A percentile compares a stretch with the other conserved stretches of the same genome.
Evolutionary conservation across 108 stramenopile genomes (phyloP).

Genomic region (Fistulifera solaris): DNA sequence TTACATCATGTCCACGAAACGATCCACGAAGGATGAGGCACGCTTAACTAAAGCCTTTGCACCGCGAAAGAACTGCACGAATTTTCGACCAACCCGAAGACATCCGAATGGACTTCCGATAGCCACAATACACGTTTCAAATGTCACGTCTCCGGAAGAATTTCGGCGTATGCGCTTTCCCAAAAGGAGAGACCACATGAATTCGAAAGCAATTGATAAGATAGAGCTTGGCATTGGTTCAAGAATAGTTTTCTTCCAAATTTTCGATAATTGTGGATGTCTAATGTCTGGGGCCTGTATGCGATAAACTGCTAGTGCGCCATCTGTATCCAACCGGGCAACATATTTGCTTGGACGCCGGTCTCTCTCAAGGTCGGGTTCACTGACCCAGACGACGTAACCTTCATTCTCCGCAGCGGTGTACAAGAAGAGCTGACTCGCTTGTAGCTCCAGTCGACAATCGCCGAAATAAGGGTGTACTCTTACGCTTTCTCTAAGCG

Average conservation of each 20-base stretch:
- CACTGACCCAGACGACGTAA: slow-evolving; percentile 50
- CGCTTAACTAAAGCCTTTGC: neutral
- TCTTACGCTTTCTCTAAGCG: slow-evolving; percentile 12
- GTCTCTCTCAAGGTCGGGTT: slow-evolving; percentile 3
- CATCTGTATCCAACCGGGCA: slow-evolving; percentile 69
- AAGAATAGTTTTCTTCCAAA: too few species aligned
- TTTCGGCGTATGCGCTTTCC: too few species aligned
- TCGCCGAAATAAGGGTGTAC: slow-evolving; percentile 16
- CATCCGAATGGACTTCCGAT: neutral
- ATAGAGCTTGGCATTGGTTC: too few species aligned
- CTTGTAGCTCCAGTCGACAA: slow-evolving; percentile 44
- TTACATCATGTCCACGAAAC: neutral
- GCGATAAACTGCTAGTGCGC: slow-evolving; percentile 55
- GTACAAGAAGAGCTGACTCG: slow-evolving; percentile 23
- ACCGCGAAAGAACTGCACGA: neutral
- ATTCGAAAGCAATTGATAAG: too few species aligned
- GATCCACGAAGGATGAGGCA: neutral
- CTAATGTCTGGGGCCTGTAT: too few species aligned
- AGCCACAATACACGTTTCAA: too few species aligned
- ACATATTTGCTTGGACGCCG: slow-evolving; percentile 30
- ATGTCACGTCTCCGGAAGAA: too few species aligned
- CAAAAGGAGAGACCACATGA: too few species aligned
- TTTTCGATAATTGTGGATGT: too few species aligned
- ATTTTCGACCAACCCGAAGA: neutral
- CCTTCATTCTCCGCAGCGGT: slow-evolving; percentile 17